phyloP scores from a whole-genome alignment of 192 early-diverging fungal species.

The Pilaira anomala region DNA sequence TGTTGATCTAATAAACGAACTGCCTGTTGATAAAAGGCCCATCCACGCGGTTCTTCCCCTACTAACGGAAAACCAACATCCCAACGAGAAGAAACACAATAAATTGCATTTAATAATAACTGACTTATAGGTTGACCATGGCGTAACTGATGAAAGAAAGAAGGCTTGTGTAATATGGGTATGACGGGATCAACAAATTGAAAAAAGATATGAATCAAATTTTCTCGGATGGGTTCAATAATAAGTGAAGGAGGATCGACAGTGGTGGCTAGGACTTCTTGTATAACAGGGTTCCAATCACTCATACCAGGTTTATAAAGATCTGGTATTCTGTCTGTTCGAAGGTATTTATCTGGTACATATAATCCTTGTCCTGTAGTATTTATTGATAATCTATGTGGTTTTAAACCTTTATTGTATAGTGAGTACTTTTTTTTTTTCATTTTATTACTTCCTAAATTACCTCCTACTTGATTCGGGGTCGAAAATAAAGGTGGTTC shows the following conservation, averaged over 20 bases:
- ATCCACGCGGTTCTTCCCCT: conserved; percentile 10
- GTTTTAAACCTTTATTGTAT: not conserved
- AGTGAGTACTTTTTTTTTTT: not conserved
- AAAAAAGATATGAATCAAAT: conserved; percentile 41
- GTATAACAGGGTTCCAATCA: conserved; percentile 8
- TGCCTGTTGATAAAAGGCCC: conserved; percentile 17
- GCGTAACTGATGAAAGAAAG: not conserved
- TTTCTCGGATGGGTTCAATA: not conserved
- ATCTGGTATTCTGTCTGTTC: conserved; percentile 18
- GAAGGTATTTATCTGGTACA: conserved; percentile 1
- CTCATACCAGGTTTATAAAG: conserved; percentile 4
- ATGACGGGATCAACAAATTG: conserved; percentile 41
- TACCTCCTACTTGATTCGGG: conserved; percentile 2
- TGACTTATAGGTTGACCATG: not conserved
- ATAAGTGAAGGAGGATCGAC: not conserved
- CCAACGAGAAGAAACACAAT: conserved; percentile 7
- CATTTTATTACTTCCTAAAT: not conserved
- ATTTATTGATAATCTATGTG: not conserved
- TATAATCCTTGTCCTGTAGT: conserved; percentile 23
- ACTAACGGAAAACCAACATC: not conserved
- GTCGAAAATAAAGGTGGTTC: not conserved
- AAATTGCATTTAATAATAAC: conserved; percentile 13
- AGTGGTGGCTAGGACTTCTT: not conserved
- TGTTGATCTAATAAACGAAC: conserved; percentile 33
- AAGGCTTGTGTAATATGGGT: conserved; percentile 41